phyloP scores from a whole-genome alignment of 768 basidiomycete genomes.

The Lactifluus rugatus region DNA sequence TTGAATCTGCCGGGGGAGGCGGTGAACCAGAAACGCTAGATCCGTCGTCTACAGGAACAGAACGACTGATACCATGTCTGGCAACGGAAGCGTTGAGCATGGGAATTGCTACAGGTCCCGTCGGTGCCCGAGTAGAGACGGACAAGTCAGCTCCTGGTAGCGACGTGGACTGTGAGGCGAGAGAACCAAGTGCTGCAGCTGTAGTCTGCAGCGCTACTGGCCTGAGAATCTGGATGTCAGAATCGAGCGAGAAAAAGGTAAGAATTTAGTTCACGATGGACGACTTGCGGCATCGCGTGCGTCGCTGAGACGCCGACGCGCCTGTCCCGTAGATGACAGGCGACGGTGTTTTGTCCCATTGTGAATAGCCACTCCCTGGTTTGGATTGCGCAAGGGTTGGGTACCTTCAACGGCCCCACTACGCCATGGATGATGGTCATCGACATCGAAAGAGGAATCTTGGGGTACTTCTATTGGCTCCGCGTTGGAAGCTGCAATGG shows the following conservation, averaged over 20 bases:
- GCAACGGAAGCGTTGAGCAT: not conserved
- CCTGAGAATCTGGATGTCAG: slow-evolving; percentile 21
- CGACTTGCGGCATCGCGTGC: slow-evolving; percentile 68
- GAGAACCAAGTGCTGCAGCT: slow-evolving; percentile 30
- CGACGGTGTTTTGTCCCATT: slow-evolving; percentile 48
- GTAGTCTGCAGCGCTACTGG: slow-evolving; percentile 30
- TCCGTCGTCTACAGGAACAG: slow-evolving; percentile 20
- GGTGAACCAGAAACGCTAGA: slow-evolving; percentile 13
- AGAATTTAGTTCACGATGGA: slow-evolving; percentile 49
- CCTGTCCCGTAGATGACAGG: slow-evolving; percentile 60
- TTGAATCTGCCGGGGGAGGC: slow-evolving; percentile 13
- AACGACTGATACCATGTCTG: not conserved
- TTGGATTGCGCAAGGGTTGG: slow-evolving; percentile 10
- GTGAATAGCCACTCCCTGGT: slow-evolving; percentile 22
- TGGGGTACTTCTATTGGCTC: slow-evolving; percentile 35
- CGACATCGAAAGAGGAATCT: slow-evolving; percentile 18
- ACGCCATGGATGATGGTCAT: slow-evolving; percentile 11
- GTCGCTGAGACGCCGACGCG: slow-evolving; percentile 64
- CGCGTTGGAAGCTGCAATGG: slow-evolving; percentile 47
- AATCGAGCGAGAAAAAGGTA: not conserved
- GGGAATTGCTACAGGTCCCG: slow-evolving; percentile 12
- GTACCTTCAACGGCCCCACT: slow-evolving; percentile 6
- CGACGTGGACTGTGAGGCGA: slow-evolving; percentile 34
- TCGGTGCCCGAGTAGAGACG: slow-evolving; percentile 19
- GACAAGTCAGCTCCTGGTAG: slow-evolving; percentile 21